A percentile compares a stretch with the other conserved stretches of the same genome.
Evolutionary conservation across 768 basidiomycete genomes (phyloP).

Genomic region (Nevesoporus exiguus): DNA sequence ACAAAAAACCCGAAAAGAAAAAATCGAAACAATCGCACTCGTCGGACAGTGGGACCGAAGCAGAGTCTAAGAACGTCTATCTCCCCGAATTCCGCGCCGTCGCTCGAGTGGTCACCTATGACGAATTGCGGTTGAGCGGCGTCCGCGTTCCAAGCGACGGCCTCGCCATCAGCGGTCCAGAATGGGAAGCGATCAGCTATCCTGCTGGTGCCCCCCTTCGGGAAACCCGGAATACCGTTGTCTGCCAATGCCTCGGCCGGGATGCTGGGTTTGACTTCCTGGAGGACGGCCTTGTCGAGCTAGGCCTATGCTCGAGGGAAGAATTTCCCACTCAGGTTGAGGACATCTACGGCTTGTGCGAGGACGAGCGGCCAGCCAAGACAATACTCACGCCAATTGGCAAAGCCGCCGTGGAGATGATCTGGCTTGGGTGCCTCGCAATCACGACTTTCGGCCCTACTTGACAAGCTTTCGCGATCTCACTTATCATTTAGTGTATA

Average conservation of each 20-base stretch:
- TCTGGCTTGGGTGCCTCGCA: constrained; percentile 53
- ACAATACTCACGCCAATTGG: constrained; percentile 45
- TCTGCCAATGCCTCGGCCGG: constrained; percentile 61
- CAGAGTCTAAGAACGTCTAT: constrained; percentile 46
- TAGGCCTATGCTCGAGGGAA: constrained; percentile 57
- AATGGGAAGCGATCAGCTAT: constrained; percentile 45
- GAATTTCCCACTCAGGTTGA: constrained; percentile 6
- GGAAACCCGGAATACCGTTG: constrained; percentile 38
- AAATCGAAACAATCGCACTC: constrained; percentile 29
- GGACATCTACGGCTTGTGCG: neutral
- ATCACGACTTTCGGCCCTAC: constrained; percentile 40
- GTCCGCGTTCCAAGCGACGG: constrained; percentile 72
- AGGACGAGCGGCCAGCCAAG: constrained; percentile 40
- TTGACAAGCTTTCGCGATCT: constrained; percentile 5
- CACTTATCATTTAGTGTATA: constrained; percentile 4
- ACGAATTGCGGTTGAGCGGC: constrained; percentile 69
- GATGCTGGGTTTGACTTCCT: constrained; percentile 72
- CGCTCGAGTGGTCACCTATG: constrained; percentile 69
- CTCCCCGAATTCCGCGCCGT: constrained; percentile 68
- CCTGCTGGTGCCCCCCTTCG: constrained; percentile 26
- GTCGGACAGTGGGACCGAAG: constrained; percentile 22
- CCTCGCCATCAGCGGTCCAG: constrained; percentile 61
- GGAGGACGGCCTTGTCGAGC: constrained; percentile 72
- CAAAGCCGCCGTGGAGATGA: constrained; percentile 50
- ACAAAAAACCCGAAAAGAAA: constrained; percentile 32